phyloP scores from a whole-genome alignment of 2,329 filamentous ascomycete species.

The Neospermospora avenae region DNA sequence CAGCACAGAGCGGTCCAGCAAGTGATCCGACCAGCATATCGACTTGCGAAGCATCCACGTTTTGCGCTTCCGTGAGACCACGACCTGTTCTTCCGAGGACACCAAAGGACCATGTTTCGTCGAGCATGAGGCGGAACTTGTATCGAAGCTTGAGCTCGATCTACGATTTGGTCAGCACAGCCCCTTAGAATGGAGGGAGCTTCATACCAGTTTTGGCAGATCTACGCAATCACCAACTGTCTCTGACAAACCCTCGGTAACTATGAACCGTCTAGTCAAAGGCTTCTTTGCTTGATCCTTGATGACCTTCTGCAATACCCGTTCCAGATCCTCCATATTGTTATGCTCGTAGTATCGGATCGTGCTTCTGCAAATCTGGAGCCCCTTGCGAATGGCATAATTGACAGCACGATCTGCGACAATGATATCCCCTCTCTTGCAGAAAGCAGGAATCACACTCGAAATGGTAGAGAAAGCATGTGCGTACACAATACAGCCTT shows the following conservation, averaged over 20 bases:
- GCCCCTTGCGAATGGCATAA: conserved; percentile 88
- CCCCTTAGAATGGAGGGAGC: not conserved
- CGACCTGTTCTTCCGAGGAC: conserved; percentile 88
- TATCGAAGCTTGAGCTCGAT: conserved; percentile 92
- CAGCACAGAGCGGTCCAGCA: conserved; percentile 83
- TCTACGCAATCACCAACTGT: conserved; percentile 81
- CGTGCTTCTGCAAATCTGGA: conserved; percentile 87
- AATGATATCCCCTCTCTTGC: conserved; percentile 95
- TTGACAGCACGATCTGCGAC: conserved; percentile 93
- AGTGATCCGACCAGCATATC: conserved; percentile 98
- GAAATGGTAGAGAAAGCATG: conserved; percentile 96
- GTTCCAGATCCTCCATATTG: conserved; percentile 89
- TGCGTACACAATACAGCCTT: conserved; percentile 90
- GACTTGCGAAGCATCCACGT: conserved; percentile 87
- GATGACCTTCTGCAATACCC: conserved; percentile 77
- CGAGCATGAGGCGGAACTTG: conserved; percentile 96
- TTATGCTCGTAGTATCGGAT: conserved; percentile 95
- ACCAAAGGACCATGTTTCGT: conserved; percentile 97
- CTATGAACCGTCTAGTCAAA: conserved; percentile 88
- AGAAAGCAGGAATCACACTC: conserved; percentile 95
- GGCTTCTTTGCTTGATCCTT: conserved; percentile 82
- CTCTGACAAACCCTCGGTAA: conserved; percentile 94
- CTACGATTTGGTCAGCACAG: conserved; percentile 39
- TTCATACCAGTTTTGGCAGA: conserved; percentile 72
- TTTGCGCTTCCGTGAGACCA: conserved; percentile 92